Evolutionary conservation across 257 asterid genomes (phyloP), one percentile per base, ranked within the genome.

Genomic region (Solanum dulcamara): DNA sequence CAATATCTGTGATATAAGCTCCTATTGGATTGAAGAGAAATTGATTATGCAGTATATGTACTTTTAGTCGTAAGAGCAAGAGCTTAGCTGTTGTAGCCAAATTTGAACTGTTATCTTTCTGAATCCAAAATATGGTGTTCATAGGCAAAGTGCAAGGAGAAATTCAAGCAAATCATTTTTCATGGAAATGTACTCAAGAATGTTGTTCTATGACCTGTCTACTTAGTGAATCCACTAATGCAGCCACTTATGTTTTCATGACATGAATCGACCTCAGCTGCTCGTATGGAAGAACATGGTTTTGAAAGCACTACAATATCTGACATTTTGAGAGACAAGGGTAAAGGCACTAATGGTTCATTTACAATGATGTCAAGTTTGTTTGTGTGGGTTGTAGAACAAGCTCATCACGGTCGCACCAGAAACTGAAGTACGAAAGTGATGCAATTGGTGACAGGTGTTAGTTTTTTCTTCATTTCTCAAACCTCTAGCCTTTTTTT

Each of bases 121-220:
- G 14, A 66, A 30, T 66, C 40, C 74, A 66, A 28, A 85, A 17
- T 48, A 22, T 86, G 85, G 60, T 66, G 80, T 85, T 60, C 84
- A 72, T 85, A 88, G 94, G 86, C 85, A 92, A 80, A 81, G 94
- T 96, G 98, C 99, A 92, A 92, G 94, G 98, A 86, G 97, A 98
- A 86, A 89, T 94, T 80, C 91, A 86, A 84, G 83, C 97, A 75
- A n/a, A 81, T 96, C 88, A 83, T 74, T 91, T n/a, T 98, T 2
- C 91, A 91, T 3, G 94, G 95, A 14, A 92, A 74, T 57, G 85
- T 90, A 86, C 89, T 96, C 86, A 51, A 17, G 92, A 91, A 84
- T 79, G 94, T 92, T 18, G 87, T 94, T 87, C 89, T 93, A 51
- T 89, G 70, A 81, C 97, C 94, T 46, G 86, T 91, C 24, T 93